These are phyloP conservation scores for Ustilago nuda DNA, from an alignment of 1,284 basidiomycete genomes.

Conservation along the genomic window DNA sequence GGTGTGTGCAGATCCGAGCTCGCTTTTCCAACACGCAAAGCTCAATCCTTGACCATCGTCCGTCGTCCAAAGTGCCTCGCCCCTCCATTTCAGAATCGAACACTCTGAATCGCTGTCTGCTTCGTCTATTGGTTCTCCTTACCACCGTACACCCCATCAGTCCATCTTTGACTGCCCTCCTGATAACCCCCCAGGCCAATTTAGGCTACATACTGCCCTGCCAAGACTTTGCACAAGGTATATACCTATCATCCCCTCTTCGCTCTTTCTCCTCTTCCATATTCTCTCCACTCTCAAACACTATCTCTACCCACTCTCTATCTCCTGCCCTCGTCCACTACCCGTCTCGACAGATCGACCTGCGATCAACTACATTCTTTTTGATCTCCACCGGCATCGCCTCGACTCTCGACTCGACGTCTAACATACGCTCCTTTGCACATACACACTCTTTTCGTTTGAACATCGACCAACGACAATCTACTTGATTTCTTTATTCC, in stretches of 20 bases:
- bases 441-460: slow-evolving; percentile 21
- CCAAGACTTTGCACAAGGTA: slow-evolving; percentile 36
- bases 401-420: slow-evolving; percentile 25
- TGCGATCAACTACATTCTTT: slow-evolving; percentile 39
- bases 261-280: slow-evolving; percentile 17
- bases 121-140: slow-evolving; percentile 4
- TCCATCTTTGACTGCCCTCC: slow-evolving; percentile 18
- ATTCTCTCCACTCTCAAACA: slow-evolving; percentile 26
- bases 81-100: not conserved
- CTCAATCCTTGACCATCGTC: slow-evolving; percentile 1
- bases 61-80: not conserved
- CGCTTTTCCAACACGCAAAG: not conserved
- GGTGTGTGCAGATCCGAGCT: slow-evolving; percentile 21
- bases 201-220: slow-evolving; percentile 6
- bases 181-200: slow-evolving; percentile 13
- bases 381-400: slow-evolving; percentile 17
- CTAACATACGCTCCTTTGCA: slow-evolving; percentile 47
- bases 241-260: slow-evolving; percentile 29
- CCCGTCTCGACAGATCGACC: slow-evolving; percentile 14
- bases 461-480: slow-evolving; percentile 15
- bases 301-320: not conserved
- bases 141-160: slow-evolving; percentile 12
- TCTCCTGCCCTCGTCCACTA: slow-evolving; percentile 3
- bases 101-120: not conserved
- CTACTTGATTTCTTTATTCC: slow-evolving; percentile 15